Evolutionary conservation across 106 monocot genomes (phyloP), one percentile per base, ranked within the genome.

Genomic region (Dendrobium chrysotoxum): DNA sequence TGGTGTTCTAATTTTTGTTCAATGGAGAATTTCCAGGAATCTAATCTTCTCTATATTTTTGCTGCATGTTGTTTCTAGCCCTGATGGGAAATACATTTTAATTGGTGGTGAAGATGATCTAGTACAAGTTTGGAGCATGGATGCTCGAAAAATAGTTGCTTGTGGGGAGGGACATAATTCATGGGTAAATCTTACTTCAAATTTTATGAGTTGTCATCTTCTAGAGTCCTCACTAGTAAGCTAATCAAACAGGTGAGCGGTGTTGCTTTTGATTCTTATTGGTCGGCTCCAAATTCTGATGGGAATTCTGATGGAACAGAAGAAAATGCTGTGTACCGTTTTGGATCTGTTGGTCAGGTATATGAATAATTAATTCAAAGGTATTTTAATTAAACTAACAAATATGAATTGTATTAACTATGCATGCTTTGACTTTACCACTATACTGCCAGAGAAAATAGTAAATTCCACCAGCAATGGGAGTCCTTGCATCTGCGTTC

Each of bases 311-410:
- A 98, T 84, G 86, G 81, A 57, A 80, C 86, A 20, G 90, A 80
- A 84, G 94, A 98, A 84, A 92, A 83, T 85, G 84, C 88, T 1
- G 80, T 98, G 68, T 98, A 98, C 83, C 87, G 94, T 7, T 92
- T 98, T 84, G 95, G 93, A 70, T 93, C 95, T 82, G 93, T 95
- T 85, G 95, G 89, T 58, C 92, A 95, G 95, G 93, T 95, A 89
- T 45, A 39, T 28, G 28, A 71, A 31, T 71, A 28, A 15, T 38
- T 31, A 38, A 71, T 71, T 71, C 71, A 31, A 65, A 13, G 71
- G 0, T 12, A 28, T 28, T 13, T 38, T 71, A 8, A 71, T 71
- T 71, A 71, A 71, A 71, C 17, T 7, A 35, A 35, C 35, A 35
- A 35, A 35, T 35, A 35, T 35, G 35, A 35, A 35, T 35, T 35